Conservation (phyloP, 345 rosid genomes). For the Citrus glauca region DNA sequence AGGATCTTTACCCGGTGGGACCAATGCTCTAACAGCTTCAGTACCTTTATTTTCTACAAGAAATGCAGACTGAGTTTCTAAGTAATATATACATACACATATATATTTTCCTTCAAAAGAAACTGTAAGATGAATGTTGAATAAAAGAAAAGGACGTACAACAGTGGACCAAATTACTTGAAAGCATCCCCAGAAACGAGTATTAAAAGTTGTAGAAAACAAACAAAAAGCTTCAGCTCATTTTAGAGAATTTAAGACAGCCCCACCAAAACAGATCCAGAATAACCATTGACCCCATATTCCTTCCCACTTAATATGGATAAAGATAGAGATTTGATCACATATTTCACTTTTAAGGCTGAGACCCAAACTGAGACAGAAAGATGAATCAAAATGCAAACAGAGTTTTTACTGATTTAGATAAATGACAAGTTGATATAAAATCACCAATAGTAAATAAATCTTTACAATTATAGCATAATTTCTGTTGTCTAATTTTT, state of each 20-base stretch:
- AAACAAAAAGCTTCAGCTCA: not conserved
- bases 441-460: not conserved
- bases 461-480: not conserved
- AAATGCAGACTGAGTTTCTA: conserved; percentile 1
- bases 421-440: not conserved
- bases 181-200: not conserved
- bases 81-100: too few relatives aligned
- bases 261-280: not conserved
- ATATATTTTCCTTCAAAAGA: not conserved
- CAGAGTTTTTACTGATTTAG: not conserved
- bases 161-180: too few relatives aligned
- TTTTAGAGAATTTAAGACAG: not conserved
- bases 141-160: not conserved
- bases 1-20: conserved; percentile 65
- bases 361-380: not conserved
- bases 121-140: not conserved
- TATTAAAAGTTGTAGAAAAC: not conserved
- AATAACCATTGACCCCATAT: not conserved
- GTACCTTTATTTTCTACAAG: conserved; percentile 55
- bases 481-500: not conserved
- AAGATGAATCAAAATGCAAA: not conserved
- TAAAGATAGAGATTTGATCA: not conserved
- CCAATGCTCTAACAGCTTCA: conserved; percentile 57
- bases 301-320: not conserved
- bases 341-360: not conserved